A percentile compares a stretch with the other conserved stretches of the same genome.
These are phyloP conservation scores for Dryas alaskensis DNA, from an alignment of 306 rosid genomes.

Conservation along the genomic window DNA sequence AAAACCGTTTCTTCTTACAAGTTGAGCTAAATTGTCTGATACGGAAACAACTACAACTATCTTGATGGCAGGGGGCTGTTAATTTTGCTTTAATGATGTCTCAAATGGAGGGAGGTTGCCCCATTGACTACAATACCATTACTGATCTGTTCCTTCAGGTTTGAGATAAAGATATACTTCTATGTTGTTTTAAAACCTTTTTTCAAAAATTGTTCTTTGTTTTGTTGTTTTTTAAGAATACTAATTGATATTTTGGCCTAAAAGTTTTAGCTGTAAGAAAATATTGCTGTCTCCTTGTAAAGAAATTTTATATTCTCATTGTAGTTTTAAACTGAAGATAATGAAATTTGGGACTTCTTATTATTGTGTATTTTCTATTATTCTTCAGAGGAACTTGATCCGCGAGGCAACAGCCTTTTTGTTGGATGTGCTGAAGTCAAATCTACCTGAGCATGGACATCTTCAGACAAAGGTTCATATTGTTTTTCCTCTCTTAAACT, in stretches of 20 bases:
- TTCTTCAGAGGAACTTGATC: slow-evolving; percentile 79
- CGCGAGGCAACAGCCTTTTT: slow-evolving; percentile 99
- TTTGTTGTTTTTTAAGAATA: not conserved
- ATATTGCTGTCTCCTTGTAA: not conserved
- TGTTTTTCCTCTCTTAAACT: not conserved
- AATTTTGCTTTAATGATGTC: slow-evolving; percentile 99
- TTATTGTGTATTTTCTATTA: slow-evolving; percentile 17
- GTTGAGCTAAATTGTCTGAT: slow-evolving; percentile 7
- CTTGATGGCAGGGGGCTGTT: slow-evolving; percentile 79
- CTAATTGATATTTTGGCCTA: not conserved
- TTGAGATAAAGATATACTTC: slow-evolving; percentile 9
- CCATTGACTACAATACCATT: slow-evolving; percentile 92
- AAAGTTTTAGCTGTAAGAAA: not conserved
- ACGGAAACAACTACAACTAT: slow-evolving; percentile 7
- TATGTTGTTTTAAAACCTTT: not conserved
- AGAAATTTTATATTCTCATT: not conserved
- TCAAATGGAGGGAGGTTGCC: slow-evolving; percentile 99
- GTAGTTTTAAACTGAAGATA: not conserved
- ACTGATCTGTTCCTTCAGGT: slow-evolving; percentile 99
- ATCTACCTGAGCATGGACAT: slow-evolving; percentile 85
- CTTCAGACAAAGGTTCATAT: slow-evolving; percentile 83
- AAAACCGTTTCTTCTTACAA: not conserved
- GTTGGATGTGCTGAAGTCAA: slow-evolving; percentile 92
- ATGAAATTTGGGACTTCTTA: not conserved
- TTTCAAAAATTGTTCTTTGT: not conserved